Base-by-base conservation (phyloP, 225 moss, liverwort and hornwort species). In the Bryum argenteum region DNA sequence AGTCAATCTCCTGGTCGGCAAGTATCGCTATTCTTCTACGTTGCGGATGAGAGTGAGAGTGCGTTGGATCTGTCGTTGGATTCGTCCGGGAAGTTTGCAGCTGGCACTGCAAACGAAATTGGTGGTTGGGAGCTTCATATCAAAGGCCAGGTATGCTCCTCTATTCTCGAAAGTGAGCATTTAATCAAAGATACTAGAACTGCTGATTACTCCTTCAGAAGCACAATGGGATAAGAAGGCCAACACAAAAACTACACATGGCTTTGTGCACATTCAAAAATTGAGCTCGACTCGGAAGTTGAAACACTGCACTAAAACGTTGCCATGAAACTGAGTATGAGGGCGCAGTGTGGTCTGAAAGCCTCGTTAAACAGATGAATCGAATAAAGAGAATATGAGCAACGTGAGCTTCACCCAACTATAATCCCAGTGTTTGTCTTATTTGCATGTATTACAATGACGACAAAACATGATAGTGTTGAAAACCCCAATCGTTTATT, bases 51-150 rank as follows among this genome's bases (percentile, higher is more conserved):
- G 72, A 79, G 75, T 51, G 85, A 85, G 54, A 72, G 75, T 57
- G n/a, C 85, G 6, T 43, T 98, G 68, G 77, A 72, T 23, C 70
- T 94, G 17, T 92, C 80, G 78, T 83, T 90, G 55, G 79, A 84
- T 42, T 67, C 47, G 39, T 78, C 82, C 43, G 77, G 81, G 68
- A 88, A 83, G 15, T 88, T 94, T 82, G 94, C 85, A 75, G 85
- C 81, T 73, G 94, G 98, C 16, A 71, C 84, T 50, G 71, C 88
- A 14, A 62, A 79, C 15, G 91, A 92, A 79, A 77, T 94, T 40
- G 94, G 92, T 67, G 83, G 68, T 70, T 98, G 98, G 98, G 88
- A 92, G 77, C 75, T 94, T 69, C 86, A 94, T 57, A 65, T 89
- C 68, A 88, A 87, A 68, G 67, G 78, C 60, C 87, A 89, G 94